Base-by-base conservation (phyloP, 2,329 filamentous ascomycete species). In the Stachybotrys chartarum region DNA sequence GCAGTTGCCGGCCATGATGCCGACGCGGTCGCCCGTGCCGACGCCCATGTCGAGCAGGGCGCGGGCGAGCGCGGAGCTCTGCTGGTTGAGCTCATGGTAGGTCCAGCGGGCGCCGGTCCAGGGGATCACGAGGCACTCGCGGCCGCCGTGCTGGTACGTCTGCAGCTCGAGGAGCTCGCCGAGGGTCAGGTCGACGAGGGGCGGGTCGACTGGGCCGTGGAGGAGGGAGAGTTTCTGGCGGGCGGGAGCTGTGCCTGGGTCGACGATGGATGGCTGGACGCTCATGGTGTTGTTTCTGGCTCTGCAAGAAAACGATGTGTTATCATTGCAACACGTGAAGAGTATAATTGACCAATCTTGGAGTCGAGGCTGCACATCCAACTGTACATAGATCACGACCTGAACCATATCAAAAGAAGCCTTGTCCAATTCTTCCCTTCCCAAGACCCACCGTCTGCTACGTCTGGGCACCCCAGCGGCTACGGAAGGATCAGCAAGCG, bases 71-170 rank as follows among this genome's bases (percentile, higher is more conserved):
- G 78, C 74, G 49, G 80, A 78, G 62, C 80, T 83, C 70, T 86
- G 81, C 56, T 82, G 77, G 63, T 84, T 82, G 53, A 88, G 73
- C 57, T 86, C 77, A 58, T 81, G 78, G 70, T 88, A 88, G 0
- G 85, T 87, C 87, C 87, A 91, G 63, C 88, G 77, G 5, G 86
- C 81, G 1, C 84, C 84, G 0, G 87, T 91, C 87, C 87, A 91
- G 0, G 88, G 86, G 52, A 88, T 87, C 30, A 91, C 79, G 47
- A 92, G 70, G 57, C 83, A 88, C 66, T 91, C 87, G 54, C 81
- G 78, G 52, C 80, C 76, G 30, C 83, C 81, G 68, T 88, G 84
- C 51, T 83, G 78, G 52, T 83, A 77, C 49, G 81, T 85, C 70
- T 92, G 88, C 14, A 89, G 77, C 57, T 87, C 84, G 45, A 92